Evolutionary conservation across 495 filamentous ascomycete genomes (phyloP), one percentile per base, ranked within the genome.

Genomic region (Lasiosphaeriaceae sp.): DNA sequence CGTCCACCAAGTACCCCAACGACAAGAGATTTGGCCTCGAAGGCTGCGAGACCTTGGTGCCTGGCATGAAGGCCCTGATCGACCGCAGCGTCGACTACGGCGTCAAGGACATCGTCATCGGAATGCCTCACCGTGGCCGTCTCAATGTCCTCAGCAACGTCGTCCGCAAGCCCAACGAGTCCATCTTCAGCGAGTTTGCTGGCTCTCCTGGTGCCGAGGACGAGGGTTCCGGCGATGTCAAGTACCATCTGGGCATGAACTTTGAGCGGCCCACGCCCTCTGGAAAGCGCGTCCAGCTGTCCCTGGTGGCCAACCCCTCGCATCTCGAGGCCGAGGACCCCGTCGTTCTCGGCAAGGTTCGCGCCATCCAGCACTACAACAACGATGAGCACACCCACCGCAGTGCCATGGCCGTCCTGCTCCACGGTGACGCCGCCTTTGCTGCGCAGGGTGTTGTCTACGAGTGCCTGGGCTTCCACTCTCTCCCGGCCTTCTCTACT

Each of bases 161-260:
- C 65, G 94, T 98, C 63, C 85, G 94, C 56, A 98, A 98, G 78
- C 91, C 94, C 59, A 98, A 98, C 69, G 95, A 97, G 77, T 97
- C 95, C 55, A 97, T 98, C 72, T 98, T 98, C 79, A 95, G 89
- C 73, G 94, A 98, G 74, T 98, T 98, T 65, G 89, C 88, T 56
- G 94, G 94, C 58, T 89, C 89, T 39, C 76, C 90, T 34, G 93
- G 90, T 66, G 88, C 91, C 23, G 86, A 86, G 56, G 94, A 98
- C 65, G 94, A 97, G 74, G 94, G 94, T 55, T 97, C 95, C 49
- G 94, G 94, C 59, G 94, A 98, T 73, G 94, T 98, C 71, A 98
- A 98, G 74, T 98, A 98, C 77, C 94, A 98, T 78, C 77, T 98
- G 66, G 94, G 94, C 65, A 98, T 98, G 94, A 97, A 97, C 78